A percentile compares a stretch with the other conserved stretches of the same genome.
These are phyloP conservation scores for Herpetospermum pedunculosum DNA, from an alignment of 306 rosid species.

Conservation along the genomic window DNA sequence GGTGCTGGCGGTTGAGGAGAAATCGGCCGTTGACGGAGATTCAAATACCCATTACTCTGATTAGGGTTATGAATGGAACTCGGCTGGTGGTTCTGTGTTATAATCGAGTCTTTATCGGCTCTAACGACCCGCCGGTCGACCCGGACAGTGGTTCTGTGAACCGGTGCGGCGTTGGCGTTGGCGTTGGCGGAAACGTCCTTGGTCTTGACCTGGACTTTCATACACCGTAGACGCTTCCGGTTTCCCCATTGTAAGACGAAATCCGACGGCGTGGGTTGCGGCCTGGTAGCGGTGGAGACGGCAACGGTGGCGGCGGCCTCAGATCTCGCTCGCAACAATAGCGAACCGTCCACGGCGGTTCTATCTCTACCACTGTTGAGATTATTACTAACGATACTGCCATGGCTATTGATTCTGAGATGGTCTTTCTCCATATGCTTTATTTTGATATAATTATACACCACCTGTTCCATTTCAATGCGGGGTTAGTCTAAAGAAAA, in stretches of 20 bases:
- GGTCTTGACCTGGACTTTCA: constrained; percentile 78
- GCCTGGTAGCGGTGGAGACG: neutral
- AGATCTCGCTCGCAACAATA: constrained; percentile 36
- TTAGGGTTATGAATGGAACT: constrained; percentile 6
- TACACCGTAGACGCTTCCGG: constrained; percentile 78
- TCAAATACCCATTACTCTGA: constrained; percentile 26
- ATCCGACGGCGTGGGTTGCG: constrained; percentile 49
- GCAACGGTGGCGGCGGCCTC: constrained; percentile 14
- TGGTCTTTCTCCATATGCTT: constrained; percentile 55
- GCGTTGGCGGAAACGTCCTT: constrained; percentile 11
- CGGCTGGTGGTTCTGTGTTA: constrained; percentile 18
- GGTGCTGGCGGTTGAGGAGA: neutral
- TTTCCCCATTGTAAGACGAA: constrained; percentile 83
- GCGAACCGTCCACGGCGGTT: constrained; percentile 34
- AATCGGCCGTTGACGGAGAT: constrained; percentile 4
- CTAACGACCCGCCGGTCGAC: constrained; percentile 65
- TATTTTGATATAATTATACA: neutral
- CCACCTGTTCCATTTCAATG: neutral
- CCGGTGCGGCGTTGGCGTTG: constrained; percentile 45
- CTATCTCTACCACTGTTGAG: constrained; percentile 25
- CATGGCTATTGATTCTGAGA: constrained; percentile 18
- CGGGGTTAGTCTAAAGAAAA: neutral
- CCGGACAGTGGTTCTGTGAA: constrained; percentile 52
- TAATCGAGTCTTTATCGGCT: constrained; percentile 40
- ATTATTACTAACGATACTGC: constrained; percentile 10